A percentile compares a stretch with the other conserved stretches of the same genome.
These are phyloP conservation scores for Fusarium gaditjirri DNA, from an alignment of 2,329 filamentous ascomycete species.

Conservation along the genomic window DNA sequence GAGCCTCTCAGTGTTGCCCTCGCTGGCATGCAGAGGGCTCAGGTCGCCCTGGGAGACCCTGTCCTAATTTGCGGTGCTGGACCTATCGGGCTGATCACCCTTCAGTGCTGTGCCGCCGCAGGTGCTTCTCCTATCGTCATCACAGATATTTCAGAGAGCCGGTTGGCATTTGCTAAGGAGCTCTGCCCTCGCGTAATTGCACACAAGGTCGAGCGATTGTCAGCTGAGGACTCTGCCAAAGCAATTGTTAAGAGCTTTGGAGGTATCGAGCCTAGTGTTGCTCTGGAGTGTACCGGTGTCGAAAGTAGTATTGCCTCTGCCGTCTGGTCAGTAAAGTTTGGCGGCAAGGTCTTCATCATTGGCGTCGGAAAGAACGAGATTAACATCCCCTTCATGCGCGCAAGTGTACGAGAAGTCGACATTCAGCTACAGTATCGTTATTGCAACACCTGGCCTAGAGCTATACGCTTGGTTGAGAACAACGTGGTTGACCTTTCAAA, in stretches of 20 bases:
- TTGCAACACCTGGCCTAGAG: conserved; percentile 94
- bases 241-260: conserved; percentile 76
- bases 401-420: conserved; percentile 91
- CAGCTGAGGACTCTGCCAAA: conserved; percentile 76
- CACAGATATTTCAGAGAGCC: conserved; percentile 91
- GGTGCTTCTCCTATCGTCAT: conserved; percentile 92
- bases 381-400: conserved; percentile 93
- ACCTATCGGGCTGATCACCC: conserved; percentile 89
- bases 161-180: conserved; percentile 85
- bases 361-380: conserved; percentile 97
- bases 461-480: conserved; percentile 86
- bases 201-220: conserved; percentile 76
- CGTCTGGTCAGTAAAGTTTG: conserved; percentile 92
- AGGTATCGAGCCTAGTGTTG: conserved; percentile 82
- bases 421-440: conserved; percentile 98
- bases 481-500: conserved; percentile 83
- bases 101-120: conserved; percentile 85
- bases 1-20: conserved; percentile 92
- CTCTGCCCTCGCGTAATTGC: conserved; percentile 83
- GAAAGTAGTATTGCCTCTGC: conserved; percentile 88
- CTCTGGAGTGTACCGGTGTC: conserved; percentile 93
- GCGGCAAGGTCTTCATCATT: conserved; percentile 96
- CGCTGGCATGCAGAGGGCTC: conserved; percentile 85
- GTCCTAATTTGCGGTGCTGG: conserved; percentile 92
- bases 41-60: conserved; percentile 84